Conservation (phyloP, 352 stramenopile genomes). For the Globisporangium splendens region DNA sequence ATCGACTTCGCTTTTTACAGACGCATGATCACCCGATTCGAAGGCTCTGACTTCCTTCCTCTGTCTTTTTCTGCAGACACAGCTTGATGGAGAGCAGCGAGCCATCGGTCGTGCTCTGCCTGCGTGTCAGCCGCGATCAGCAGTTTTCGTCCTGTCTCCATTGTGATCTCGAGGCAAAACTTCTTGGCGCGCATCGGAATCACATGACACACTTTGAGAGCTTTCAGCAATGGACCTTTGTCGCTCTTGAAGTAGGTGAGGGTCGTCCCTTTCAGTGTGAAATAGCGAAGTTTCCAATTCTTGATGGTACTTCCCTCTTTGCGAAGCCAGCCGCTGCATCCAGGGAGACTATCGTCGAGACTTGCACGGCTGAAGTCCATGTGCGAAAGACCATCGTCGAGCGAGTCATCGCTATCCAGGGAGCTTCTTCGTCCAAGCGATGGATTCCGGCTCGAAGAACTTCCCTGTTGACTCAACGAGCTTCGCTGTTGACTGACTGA, state of each 20-base stretch:
- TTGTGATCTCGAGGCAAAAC: slow-evolving; percentile 76
- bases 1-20: slow-evolving; percentile 8
- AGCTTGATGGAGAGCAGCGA: slow-evolving; percentile 51
- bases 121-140: slow-evolving; percentile 68
- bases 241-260: slow-evolving; percentile 85
- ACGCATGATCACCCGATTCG: slow-evolving; percentile 9
- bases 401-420: slow-evolving; percentile 14
- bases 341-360: slow-evolving; percentile 11
- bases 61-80: slow-evolving; percentile 41
- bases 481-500: not conserved
- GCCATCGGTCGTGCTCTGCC: slow-evolving; percentile 64
- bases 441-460: not conserved
- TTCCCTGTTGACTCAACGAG: slow-evolving; percentile 1
- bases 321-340: slow-evolving; percentile 73
- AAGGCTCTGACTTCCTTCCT: slow-evolving; percentile 2
- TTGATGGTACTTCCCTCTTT: slow-evolving; percentile 83
- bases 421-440: slow-evolving; percentile 8
- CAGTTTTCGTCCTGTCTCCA: slow-evolving; percentile 67
- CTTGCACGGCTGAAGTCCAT: slow-evolving; percentile 8
- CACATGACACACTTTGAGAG: slow-evolving; percentile 67
- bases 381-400: slow-evolving; percentile 8
- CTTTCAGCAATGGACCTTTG: slow-evolving; percentile 61
- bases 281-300: slow-evolving; percentile 83
- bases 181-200: slow-evolving; percentile 57
- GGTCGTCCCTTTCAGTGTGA: slow-evolving; percentile 70